Evolutionary conservation across 2,329 filamentous ascomycete genomes (phyloP).

Genomic region (Metarhizium sp.): DNA sequence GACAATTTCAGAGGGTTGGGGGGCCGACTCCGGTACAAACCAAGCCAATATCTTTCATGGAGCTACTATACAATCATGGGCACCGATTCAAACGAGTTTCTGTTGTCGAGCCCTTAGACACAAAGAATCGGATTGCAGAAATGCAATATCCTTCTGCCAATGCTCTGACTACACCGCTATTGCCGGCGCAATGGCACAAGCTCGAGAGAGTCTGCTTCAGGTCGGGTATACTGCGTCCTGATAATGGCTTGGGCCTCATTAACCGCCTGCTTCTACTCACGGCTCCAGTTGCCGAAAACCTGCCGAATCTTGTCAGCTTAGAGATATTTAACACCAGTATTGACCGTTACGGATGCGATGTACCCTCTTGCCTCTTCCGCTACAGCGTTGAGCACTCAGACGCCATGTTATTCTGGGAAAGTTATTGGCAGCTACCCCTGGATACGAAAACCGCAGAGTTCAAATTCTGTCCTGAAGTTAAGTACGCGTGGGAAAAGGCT

Average conservation of each 20-base stretch:
- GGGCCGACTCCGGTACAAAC: not conserved
- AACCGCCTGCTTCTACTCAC: constrained; percentile 2
- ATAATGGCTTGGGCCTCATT: constrained; percentile 2
- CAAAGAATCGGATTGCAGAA: not conserved
- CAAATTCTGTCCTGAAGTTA: constrained; percentile 3
- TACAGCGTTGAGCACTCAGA: constrained; percentile 4
- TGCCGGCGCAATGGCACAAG: constrained; percentile 5
- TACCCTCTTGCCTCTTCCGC: constrained; percentile 5
- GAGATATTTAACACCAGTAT: constrained; percentile 3
- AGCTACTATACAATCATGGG: not conserved
- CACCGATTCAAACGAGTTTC: constrained; percentile 1
- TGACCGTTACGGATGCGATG: not conserved
- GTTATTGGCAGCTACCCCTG: constrained; percentile 2
- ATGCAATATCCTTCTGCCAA: constrained; percentile 2
- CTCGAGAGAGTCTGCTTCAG: constrained; percentile 5
- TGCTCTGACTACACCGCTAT: constrained; percentile 1
- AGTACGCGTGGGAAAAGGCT: constrained; percentile 3
- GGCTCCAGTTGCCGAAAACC: constrained; percentile 1
- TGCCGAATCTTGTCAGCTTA: constrained; percentile 4
- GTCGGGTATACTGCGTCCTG: constrained; percentile 1
- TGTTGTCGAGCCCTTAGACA: not conserved
- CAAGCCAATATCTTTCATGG: constrained; percentile 2
- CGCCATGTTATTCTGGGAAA: constrained; percentile 5
- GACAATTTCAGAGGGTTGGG: not conserved
- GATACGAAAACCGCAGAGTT: constrained; percentile 2